Conservation (phyloP, 371 early-diverging fungal genomes). For the Apophysomyces variabilis region DNA sequence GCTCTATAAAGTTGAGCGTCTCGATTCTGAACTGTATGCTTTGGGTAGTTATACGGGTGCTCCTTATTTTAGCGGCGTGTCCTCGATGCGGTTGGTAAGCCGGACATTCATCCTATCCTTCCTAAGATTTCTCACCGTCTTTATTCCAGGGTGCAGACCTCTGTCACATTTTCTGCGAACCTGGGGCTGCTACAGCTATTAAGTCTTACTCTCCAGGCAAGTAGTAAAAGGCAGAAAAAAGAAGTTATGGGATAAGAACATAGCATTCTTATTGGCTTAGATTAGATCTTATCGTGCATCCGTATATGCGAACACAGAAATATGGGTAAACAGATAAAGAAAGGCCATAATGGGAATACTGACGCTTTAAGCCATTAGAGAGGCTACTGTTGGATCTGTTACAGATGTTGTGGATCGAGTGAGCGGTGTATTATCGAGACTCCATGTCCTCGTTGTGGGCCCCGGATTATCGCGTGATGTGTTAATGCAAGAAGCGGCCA, state of each 20-base stretch:
- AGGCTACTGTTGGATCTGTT: conserved; percentile 2
- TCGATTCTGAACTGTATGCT: neutral
- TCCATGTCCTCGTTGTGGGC: conserved; percentile 90
- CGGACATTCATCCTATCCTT: neutral
- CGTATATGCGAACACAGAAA: conserved; percentile 54
- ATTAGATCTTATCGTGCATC: conserved; percentile 69
- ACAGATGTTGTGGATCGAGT: conserved; percentile 53
- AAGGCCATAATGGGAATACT: too few relatives aligned
- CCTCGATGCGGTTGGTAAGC: conserved; percentile 78
- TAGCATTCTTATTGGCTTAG: too few relatives aligned
- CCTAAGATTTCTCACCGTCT: neutral
- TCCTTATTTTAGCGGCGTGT: conserved; percentile 87
- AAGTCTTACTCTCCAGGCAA: conserved; percentile 70
- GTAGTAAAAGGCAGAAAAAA: neutral
- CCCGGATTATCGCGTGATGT: conserved; percentile 89
- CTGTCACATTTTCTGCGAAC: conserved; percentile 89
- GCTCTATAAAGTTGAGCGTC: neutral
- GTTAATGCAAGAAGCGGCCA: conserved; percentile 65
- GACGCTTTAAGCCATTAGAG: neutral
- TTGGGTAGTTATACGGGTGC: conserved; percentile 86
- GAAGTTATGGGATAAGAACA: too few relatives aligned
- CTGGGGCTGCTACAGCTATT: conserved; percentile 76
- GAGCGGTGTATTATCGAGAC: conserved; percentile 60
- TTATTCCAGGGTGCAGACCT: conserved; percentile 85
- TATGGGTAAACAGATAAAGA: conserved; percentile 20